Evolutionary conservation across 345 rosid genomes (phyloP).

Genomic region (Moricandia arvensis): DNA sequence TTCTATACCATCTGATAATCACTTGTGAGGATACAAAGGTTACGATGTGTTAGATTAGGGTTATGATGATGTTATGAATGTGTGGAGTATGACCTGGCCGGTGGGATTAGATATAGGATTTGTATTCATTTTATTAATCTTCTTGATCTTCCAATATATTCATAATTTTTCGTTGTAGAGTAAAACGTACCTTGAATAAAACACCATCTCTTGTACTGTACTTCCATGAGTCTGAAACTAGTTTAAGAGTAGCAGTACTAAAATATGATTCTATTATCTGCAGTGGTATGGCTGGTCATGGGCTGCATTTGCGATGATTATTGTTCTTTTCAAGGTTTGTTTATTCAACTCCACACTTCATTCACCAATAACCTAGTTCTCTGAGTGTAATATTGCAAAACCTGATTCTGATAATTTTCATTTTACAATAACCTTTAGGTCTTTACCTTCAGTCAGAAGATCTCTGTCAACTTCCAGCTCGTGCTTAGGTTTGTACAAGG

Average conservation of each 20-base stretch:
- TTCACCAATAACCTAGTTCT: not conserved
- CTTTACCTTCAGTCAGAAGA: slow-evolving; percentile 96
- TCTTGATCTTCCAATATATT: not conserved
- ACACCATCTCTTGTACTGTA: not conserved
- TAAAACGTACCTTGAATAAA: not conserved
- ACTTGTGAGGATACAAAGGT: not conserved
- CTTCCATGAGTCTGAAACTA: not conserved
- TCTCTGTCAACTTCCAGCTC: slow-evolving; percentile 93
- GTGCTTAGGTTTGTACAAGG: slow-evolving; percentile 88
- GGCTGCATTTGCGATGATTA: slow-evolving; percentile 62
- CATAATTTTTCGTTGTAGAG: not conserved
- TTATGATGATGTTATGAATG: not conserved
- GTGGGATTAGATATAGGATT: not conserved
- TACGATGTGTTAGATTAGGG: not conserved
- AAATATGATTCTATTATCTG: slow-evolving; percentile 13
- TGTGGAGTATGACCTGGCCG: not conserved
- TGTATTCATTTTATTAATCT: not conserved
- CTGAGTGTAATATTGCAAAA: not conserved
- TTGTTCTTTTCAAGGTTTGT: slow-evolving; percentile 82
- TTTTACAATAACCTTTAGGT: slow-evolving; percentile 45
- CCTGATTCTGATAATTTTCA: slow-evolving; percentile 17
- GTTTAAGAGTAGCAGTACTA: slow-evolving; percentile 3
- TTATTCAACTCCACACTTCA: slow-evolving; percentile 3
- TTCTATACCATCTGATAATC: not conserved
- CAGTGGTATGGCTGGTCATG: slow-evolving; percentile 91